Base-by-base conservation (phyloP, 2,329 filamentous ascomycete species). In the Xylariaceae sp. region DNA sequence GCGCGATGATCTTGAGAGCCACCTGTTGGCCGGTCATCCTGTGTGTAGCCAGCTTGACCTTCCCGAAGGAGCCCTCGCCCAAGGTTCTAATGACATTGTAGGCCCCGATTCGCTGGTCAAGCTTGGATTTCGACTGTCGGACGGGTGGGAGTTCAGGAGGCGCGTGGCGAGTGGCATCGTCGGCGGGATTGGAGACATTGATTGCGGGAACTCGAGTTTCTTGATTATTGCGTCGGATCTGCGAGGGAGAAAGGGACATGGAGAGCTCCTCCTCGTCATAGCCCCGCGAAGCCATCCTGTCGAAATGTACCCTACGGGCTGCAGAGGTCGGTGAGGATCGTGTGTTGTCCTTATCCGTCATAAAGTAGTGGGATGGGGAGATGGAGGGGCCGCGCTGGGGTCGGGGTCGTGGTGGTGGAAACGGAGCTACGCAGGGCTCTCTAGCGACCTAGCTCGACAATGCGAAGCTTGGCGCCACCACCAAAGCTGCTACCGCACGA, bases 1-100 rank as follows among this genome's bases (percentile, higher is more conserved):
- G 81, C 32, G 89, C 87, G 60, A 98, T 98, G 61, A 97, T 96
- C 76, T 98, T 98, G 61, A 98, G 78, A 19, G 93, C 93, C 38
- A 98, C 93, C 70, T 96, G 88, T 66, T 97, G 90, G 50, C 87
- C 87, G 53, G 88, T 97, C 53, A 89, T 83, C 58, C 89, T 83
- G 63, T 98, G 93, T 32, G 90, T 86, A 17, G 93, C 93, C 56
- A 98, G 79, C 74, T 97, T 97, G 64, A 98, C 93, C 71, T 98
- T 98, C 56, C 93, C 93, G 64, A 98, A 98, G 3, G 90, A 96
- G 35, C 93, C 93, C 69, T 98, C 93, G 42, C 93, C 93, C 12
- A 98, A 77, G 13, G 91, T 96, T 63, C 83, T 85, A 54, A 95
- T 76, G 43, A 96, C 84, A 56, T 86, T 87, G 72, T 98, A 98